Conservation (phyloP, 129 eudicot species). For the Helichrysum umbraculigerum region DNA sequence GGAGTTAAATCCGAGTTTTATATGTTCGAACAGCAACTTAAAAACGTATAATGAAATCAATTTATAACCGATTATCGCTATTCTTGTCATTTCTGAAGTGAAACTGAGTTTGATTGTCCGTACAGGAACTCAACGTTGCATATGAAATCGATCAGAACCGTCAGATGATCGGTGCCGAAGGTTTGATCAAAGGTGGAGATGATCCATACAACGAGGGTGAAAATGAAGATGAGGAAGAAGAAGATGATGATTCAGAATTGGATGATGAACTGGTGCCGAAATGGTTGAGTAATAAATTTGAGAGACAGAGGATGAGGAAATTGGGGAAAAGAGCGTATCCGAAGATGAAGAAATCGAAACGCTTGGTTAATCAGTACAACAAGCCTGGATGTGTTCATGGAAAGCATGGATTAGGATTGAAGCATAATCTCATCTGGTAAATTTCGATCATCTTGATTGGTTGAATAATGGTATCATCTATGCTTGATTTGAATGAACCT, state of each 20-base stretch:
- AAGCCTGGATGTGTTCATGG: slow-evolving; percentile 66
- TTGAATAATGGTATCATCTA: neutral
- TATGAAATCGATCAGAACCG: slow-evolving; percentile 8
- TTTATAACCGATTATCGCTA: neutral
- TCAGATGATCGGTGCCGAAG: neutral
- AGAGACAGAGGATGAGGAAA: slow-evolving; percentile 70
- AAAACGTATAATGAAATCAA: neutral
- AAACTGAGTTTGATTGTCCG: neutral
- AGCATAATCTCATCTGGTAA: slow-evolving; percentile 35
- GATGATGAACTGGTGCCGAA: slow-evolving; percentile 75
- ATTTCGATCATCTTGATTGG: neutral
- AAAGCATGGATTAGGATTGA: slow-evolving; percentile 68
- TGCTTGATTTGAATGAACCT: neutral
- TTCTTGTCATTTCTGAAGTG: neutral
- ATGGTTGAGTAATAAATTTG: slow-evolving; percentile 45
- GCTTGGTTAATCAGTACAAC: slow-evolving; percentile 41
- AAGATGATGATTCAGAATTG: slow-evolving; percentile 41
- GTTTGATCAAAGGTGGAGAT: slow-evolving; percentile 8
- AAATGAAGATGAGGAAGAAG: slow-evolving; percentile 23
- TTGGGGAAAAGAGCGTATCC: slow-evolving; percentile 69
- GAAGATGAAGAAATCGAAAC: slow-evolving; percentile 51
- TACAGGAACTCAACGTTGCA: slow-evolving; percentile 13
- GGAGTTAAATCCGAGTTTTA: neutral
- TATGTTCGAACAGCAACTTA: neutral
- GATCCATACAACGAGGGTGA: slow-evolving; percentile 14